Evolutionary conservation across 352 stramenopile species (phyloP), one percentile per base, ranked within the genome.

Genomic region (Thalassiosira exigua): DNA sequence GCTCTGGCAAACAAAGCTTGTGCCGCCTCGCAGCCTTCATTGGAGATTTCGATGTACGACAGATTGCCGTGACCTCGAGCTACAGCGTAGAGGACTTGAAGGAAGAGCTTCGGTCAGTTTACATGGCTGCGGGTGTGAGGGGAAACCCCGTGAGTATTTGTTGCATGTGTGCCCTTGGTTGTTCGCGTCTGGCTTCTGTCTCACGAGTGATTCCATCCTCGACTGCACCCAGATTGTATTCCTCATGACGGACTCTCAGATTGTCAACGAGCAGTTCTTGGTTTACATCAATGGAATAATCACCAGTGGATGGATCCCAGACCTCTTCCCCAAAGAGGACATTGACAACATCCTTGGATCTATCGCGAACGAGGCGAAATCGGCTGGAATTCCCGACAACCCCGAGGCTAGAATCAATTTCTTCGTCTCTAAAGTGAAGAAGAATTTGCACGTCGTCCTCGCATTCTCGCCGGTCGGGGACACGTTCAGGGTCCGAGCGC

Each of bases 211-310:
- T n/a, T n/a, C n/a, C n/a, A n/a, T n/a, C n/a, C n/a, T n/a, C n/a
- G n/a, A n/a, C n/a, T n/a, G n/a, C n/a, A n/a, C n/a, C n/a, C n/a
- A n/a, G n/a, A 93, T 98, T 22, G 93, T 99, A 17, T 99, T 98
- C 75, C 85, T 99, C 14, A 97, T 99, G 69, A 99, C 96, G 0
- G 97, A 99, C 85, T 97, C 96, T 36, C 96, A 99, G 85, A 99
- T 99, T 79, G 95, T 98, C 36, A 97, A 99, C 76, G 96, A 99
- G 60, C 90, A 96, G 14, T 99, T 99, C 85, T 92, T 99, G 2
- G 97, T 99, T 41, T 98, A 98, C 82, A 98, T 99, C 75, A 99
- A 99, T 87, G 95, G 98, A 42, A 97, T 99, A 82, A 89, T 98
- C 4, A 96, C 94, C 26, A 96, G 90, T 60, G 97, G 97, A 3